phyloP scores from a whole-genome alignment of 2,329 filamentous ascomycete species.

The Xylariaceae sp. region DNA sequence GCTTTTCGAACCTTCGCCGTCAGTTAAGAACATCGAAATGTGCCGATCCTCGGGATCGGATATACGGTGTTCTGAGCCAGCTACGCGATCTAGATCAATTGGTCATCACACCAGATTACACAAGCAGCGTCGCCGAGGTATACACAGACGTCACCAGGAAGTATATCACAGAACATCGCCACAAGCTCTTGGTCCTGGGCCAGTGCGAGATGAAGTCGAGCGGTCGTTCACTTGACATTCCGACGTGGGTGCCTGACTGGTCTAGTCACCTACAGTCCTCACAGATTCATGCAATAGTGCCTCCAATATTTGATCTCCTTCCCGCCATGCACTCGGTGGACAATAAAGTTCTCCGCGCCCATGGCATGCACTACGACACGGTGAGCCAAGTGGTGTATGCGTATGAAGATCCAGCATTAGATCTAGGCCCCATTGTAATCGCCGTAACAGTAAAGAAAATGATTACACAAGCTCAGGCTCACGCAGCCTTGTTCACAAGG shows the following conservation, averaged over 20 bases:
- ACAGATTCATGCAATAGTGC: neutral
- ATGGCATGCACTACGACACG: neutral
- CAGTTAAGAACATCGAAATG: neutral
- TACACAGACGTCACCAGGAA: neutral
- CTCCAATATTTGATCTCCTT: too few species aligned
- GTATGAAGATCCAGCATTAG: neutral
- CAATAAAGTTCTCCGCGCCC: neutral
- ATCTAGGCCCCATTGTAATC: neutral
- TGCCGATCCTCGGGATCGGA: neutral
- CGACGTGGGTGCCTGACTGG: neutral
- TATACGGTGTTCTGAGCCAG: neutral
- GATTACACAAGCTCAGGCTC: neutral
- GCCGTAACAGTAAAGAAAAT: neutral
- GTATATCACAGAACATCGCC: neutral
- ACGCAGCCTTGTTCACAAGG: neutral
- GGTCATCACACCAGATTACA: neutral
- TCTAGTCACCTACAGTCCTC: neutral
- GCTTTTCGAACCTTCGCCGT: neutral
- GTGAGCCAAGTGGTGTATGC: neutral
- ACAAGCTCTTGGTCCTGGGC: neutral
- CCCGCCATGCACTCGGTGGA: neutral
- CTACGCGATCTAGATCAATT: neutral
- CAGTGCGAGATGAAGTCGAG: neutral
- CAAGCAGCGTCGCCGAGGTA: neutral
- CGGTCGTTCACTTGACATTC: neutral